Evolutionary conservation across 805 yeast species (phyloP).

Genomic region (Yamadazyma philogaea): DNA sequence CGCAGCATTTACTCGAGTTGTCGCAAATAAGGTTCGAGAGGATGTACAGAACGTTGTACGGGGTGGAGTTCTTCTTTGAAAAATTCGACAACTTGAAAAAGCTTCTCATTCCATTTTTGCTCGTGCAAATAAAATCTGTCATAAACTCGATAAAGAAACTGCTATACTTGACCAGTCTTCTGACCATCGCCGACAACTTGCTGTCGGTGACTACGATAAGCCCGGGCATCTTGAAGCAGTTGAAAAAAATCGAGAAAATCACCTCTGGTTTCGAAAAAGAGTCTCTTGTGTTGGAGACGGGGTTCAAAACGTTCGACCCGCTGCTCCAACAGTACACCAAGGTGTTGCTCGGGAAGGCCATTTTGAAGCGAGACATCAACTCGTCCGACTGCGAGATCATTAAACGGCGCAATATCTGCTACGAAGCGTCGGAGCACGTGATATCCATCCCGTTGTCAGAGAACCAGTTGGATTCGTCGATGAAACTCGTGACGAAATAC

Average conservation of each 20-base stretch:
- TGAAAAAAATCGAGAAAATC: constrained; percentile 35
- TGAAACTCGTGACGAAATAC: constrained; percentile 24
- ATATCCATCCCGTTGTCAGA: constrained; percentile 41
- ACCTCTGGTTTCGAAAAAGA: constrained; percentile 38
- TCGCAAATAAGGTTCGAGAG: constrained; percentile 17
- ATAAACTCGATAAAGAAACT: constrained; percentile 25
- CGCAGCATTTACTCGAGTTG: constrained; percentile 18
- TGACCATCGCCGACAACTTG: constrained; percentile 31
- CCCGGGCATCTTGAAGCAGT: constrained; percentile 25
- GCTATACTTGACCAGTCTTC: constrained; percentile 24
- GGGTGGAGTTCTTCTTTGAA: constrained; percentile 38
- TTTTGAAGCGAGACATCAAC: constrained; percentile 32
- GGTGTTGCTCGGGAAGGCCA: constrained; percentile 39
- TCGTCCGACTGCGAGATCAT: constrained; percentile 31
- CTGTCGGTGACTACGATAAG: constrained; percentile 18
- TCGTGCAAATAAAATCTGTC: constrained; percentile 30
- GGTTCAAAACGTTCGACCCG: constrained; percentile 31
- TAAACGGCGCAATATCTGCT: constrained; percentile 36
- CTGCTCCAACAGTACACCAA: constrained; percentile 35
- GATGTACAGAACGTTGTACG: constrained; percentile 25
- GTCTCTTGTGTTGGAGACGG: constrained; percentile 25
- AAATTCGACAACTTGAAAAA: constrained; percentile 37
- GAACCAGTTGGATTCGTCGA: constrained; percentile 20
- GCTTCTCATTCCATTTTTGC: constrained; percentile 33
- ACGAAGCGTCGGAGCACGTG: constrained; percentile 41